phyloP scores from a whole-genome alignment of 345 rosid species.

The Pistacia integerrima region DNA sequence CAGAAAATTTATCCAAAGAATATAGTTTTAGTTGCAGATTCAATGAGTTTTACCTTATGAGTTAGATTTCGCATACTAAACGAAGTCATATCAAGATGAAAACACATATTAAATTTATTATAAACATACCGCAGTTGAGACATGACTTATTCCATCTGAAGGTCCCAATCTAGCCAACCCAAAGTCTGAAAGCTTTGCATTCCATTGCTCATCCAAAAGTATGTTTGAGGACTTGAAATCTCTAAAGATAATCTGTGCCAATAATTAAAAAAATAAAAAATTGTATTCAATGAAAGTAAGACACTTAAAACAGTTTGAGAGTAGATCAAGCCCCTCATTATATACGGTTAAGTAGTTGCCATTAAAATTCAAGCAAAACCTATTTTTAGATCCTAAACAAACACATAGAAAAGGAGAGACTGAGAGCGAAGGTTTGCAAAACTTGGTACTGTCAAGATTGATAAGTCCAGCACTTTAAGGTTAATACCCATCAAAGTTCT shows the following conservation, averaged over 20 bases:
- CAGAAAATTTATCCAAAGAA: neutral
- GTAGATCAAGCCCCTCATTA: neutral
- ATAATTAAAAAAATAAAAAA: neutral
- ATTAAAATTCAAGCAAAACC: neutral
- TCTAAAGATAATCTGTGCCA: conserved; percentile 77
- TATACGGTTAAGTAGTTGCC: neutral
- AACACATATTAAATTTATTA: neutral
- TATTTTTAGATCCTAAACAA: neutral
- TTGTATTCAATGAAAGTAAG: neutral
- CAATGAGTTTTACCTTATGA: neutral
- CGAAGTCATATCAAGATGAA: neutral
- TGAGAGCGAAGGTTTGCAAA: too few relatives aligned
- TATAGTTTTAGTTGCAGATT: neutral
- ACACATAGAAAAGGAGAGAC: neutral
- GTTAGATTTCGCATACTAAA: neutral
- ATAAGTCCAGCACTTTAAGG: too few relatives aligned
- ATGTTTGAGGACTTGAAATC: conserved; percentile 97
- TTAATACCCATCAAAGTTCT: neutral
- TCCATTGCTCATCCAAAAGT: conserved; percentile 90
- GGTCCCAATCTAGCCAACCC: conserved; percentile 98
- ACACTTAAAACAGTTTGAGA: conserved; percentile 2
- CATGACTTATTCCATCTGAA: conserved; percentile 82
- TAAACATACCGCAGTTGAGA: conserved; percentile 78
- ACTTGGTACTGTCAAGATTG: too few relatives aligned
- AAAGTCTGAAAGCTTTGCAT: conserved; percentile 89